Percentiles rank a stretch among this genome's conserved stretches.
phyloP scores from a whole-genome alignment of 805 yeast species.

The Metschnikowia borealis region DNA sequence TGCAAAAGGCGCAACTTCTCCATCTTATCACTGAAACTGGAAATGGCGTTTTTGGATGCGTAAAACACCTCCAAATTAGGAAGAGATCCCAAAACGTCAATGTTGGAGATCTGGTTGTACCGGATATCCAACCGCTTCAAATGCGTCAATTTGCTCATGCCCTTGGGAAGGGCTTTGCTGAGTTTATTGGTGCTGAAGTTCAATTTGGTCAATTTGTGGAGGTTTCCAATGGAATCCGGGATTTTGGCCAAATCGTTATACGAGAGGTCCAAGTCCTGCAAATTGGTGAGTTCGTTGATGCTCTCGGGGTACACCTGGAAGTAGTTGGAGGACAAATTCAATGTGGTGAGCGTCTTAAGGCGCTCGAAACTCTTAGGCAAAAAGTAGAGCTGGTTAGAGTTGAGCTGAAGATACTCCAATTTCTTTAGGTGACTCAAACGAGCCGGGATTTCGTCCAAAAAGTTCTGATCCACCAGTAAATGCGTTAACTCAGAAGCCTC shows the following conservation, averaged over 20 bases:
- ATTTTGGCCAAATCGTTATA: slow-evolving; percentile 65
- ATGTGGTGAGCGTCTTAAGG: slow-evolving; percentile 48
- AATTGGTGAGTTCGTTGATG: slow-evolving; percentile 52
- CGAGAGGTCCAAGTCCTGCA: slow-evolving; percentile 71
- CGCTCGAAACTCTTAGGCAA: slow-evolving; percentile 61
- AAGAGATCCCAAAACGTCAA: slow-evolving; percentile 53
- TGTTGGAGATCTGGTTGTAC: slow-evolving; percentile 56
- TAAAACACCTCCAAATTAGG: slow-evolving; percentile 67
- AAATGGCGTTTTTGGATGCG: slow-evolving; percentile 71
- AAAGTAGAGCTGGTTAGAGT: slow-evolving; percentile 65
- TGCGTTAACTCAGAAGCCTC: slow-evolving; percentile 64
- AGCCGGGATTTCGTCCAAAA: slow-evolving; percentile 58
- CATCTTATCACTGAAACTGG: slow-evolving; percentile 62
- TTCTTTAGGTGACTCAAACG: slow-evolving; percentile 51
- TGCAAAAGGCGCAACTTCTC: slow-evolving; percentile 63
- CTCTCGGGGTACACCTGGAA: slow-evolving; percentile 62
- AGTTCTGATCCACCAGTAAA: slow-evolving; percentile 75
- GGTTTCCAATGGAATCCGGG: slow-evolving; percentile 57
- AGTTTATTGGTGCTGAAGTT: slow-evolving; percentile 73
- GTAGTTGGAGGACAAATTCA: slow-evolving; percentile 78
- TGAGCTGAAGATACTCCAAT: slow-evolving; percentile 58
- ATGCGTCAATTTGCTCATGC: slow-evolving; percentile 48
- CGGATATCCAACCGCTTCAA: slow-evolving; percentile 74
- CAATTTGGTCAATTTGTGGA: slow-evolving; percentile 61
- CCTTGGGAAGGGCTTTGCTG: slow-evolving; percentile 46